Conservation (phyloP, 805 yeast species). For the Yarrowia sp. region DNA sequence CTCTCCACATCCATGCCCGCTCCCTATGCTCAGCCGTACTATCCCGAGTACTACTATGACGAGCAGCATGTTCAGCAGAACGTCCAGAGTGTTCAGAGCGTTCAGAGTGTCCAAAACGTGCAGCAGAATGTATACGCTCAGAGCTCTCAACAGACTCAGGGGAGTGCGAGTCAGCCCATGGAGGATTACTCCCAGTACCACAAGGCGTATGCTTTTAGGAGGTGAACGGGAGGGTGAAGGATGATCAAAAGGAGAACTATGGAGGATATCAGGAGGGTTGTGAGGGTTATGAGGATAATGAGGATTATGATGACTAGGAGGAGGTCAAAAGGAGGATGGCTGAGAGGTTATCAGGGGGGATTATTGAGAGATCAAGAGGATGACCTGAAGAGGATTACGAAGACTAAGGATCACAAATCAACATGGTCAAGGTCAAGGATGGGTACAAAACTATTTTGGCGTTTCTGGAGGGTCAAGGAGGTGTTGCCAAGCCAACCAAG, state of each 20-base stretch:
- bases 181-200: conserved; percentile 33
- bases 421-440: no score
- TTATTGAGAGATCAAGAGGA: neutral
- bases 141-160: conserved; percentile 6
- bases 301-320: neutral
- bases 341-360: no score
- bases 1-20: conserved; percentile 19
- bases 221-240: neutral
- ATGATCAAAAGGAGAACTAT: no score
- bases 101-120: neutral
- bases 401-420: no score
- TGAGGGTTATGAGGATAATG: neutral
- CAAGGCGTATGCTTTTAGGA: conserved; percentile 29
- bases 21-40: conserved; percentile 26
- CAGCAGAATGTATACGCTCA: conserved; percentile 24
- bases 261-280: no score
- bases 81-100: conserved; percentile 7
- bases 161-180: neutral
- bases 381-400: no score
- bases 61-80: conserved; percentile 31
- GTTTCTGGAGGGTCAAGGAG: conserved; percentile 14
- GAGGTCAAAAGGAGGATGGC: neutral
- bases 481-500: neutral
- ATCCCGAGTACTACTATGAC: conserved; percentile 36
- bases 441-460: conserved; percentile 1